Evolutionary conservation across 805 yeast genomes (phyloP), one percentile per base, ranked within the genome.

Genomic region (Lachancea thermotolerans): DNA sequence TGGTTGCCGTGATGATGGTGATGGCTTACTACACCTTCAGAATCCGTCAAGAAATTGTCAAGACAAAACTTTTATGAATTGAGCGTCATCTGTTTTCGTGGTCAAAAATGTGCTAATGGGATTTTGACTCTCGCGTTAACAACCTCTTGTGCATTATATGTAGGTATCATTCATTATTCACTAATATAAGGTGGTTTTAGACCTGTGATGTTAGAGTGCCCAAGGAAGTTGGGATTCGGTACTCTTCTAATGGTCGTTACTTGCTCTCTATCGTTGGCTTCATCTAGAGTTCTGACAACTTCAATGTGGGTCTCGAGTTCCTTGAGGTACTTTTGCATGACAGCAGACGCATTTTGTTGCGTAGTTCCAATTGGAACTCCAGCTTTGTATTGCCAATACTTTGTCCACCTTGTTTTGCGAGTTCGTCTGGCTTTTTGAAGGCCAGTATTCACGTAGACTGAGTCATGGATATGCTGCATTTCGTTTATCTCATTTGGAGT

Each of bases 211-310:
- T 74, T 75, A 1, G 73, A 65, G 50, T 71, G 61, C 0, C 73
- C 75, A 10, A 72, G 37, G 41, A 70, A 66, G 52, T 77, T 77
- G 9, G 78, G 72, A 56, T 74, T 76, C 2, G 79, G 76, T 39
- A 56, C 60, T 49, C 73, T 65, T 49, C 66, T 69, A 16, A 72
- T 70, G 8, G 70, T 69, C 17, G 70, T 67, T 6, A 70, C 61
- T 51, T 73, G 77, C 17, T 68, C 71, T 30, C 65, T 65, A 45
- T 67, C 53, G n/a, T 73, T 56, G 15, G 57, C 62, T 31, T 67
- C 72, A 44, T 73, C 73, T 39, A 66, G 62, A 4, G 49, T 58
- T 1, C 57, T 58, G 12, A 57, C 64, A 9, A 63, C 57, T 16
- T 57, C 62, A 17, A 59, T 62, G 16, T 59, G 52, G 2, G 54